These are phyloP conservation scores for Schoenoplectus triqueter DNA, from an alignment of 202 grass and related monocot species.

Conservation along the genomic window DNA sequence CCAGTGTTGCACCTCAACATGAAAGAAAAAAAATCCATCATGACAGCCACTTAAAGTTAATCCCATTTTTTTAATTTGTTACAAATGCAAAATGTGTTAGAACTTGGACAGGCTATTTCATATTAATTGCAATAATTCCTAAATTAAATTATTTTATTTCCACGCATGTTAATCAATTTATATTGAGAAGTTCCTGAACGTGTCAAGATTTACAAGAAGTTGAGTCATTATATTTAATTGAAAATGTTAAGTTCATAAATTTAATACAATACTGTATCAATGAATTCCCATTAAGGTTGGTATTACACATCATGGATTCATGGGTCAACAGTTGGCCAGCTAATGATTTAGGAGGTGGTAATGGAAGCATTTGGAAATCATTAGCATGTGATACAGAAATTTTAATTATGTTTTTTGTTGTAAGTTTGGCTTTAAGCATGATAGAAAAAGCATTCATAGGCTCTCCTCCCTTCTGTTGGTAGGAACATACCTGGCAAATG, in stretches of 20 bases:
- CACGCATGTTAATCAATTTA: not conserved
- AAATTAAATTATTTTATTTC: not conserved
- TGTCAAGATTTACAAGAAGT: not conserved
- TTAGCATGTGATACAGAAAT: constrained; percentile 26
- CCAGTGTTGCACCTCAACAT: too few relatives aligned
- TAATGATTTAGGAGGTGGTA: constrained; percentile 12
- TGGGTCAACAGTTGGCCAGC: constrained; percentile 27
- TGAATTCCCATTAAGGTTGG: not conserved
- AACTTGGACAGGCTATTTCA: not conserved
- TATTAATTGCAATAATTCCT: not conserved
- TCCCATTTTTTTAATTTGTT: not conserved
- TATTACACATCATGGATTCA: constrained; percentile 6
- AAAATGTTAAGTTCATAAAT: constrained; percentile 15
- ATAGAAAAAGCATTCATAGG: constrained; percentile 26
- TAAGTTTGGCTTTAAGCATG: constrained; percentile 22
- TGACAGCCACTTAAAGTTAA: not conserved
- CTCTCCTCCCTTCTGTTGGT: constrained; percentile 20
- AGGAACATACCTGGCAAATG: constrained; percentile 32
- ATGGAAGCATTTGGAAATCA: constrained; percentile 42
- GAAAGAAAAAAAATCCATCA: too few relatives aligned
- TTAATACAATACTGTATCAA: not conserved
- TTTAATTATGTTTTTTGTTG: constrained; percentile 27
- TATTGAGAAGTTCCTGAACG: not conserved
- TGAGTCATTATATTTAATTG: not conserved
- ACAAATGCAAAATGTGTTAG: not conserved